Base-by-base conservation (phyloP, 768 basidiomycete species). In the Panellus pusillus region DNA sequence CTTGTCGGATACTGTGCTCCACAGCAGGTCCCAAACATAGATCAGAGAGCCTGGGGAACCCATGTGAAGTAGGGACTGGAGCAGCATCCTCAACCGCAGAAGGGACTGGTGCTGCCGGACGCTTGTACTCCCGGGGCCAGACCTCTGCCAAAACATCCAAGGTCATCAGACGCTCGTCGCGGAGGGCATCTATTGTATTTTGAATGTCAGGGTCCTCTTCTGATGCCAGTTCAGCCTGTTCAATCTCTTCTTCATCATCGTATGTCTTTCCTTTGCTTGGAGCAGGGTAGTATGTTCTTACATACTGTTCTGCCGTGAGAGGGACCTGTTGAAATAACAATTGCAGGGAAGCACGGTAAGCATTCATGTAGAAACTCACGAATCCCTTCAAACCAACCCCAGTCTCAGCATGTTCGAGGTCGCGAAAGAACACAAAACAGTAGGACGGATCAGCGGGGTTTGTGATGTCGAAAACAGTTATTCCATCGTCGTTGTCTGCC, bases 401-500 rank as follows among this genome's bases (percentile, higher is more conserved):
- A 2, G 2, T 36, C 3, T 0, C 46, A 45, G 14, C 32, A 35
- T 18, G 7, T 7, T 52, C 61, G 1, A 61, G 29, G 14, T 45
- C 52, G 20, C 3, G n/a, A 1, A 44, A 2, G 18, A 42, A 49
- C 29, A 61, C 57, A 39, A 63, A 65, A 54, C 68, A 68, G 44
- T 68, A 70, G 8, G 61, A 28, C 4, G 65, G 66, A 17, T 59
- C 27, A 11, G 47, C 37, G 1, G 65, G 61, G 28, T 63, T 61
- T 13, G 64, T 67, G 32, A 70, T 52, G 44, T 70, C 69, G 17
- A 69, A 55, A n/a, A 70, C 51, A 4, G 69, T 61, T 37, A 69
- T 65, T 9, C 69, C 68, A 17, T 69, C 66, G 48, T 71, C 62
- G 52, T 70, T 70, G 45, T 66, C 70, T 71, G 39, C 29, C 29